Percentiles rank a stretch among this genome's conserved stretches.
These are phyloP conservation scores for Harringtonia aguacate DNA, from an alignment of 2,329 filamentous ascomycete species.

Conservation along the genomic window DNA sequence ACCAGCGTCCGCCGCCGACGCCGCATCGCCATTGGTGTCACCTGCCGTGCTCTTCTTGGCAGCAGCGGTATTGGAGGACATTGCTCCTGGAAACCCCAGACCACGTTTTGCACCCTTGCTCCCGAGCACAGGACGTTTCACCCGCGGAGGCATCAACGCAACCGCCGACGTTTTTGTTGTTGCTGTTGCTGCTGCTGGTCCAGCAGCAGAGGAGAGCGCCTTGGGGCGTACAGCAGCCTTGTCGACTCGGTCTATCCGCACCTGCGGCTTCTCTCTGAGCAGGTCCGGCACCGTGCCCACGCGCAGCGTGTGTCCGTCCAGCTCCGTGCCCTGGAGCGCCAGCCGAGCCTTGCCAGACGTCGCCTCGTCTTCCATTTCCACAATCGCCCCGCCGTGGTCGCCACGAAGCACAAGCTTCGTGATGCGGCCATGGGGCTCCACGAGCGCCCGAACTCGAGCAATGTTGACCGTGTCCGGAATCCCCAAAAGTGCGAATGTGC, in stretches of 20 bases:
- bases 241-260: slow-evolving; percentile 30
- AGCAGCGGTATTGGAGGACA: slow-evolving; percentile 16
- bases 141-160: slow-evolving; percentile 30
- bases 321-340: slow-evolving; percentile 42
- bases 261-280: slow-evolving; percentile 36
- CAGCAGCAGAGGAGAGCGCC: slow-evolving; percentile 19
- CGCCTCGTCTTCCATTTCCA: slow-evolving; percentile 66
- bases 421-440: slow-evolving; percentile 56
- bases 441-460: slow-evolving; percentile 62
- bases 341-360: slow-evolving; percentile 64
- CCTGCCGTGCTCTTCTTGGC: slow-evolving; percentile 1
- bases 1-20: slow-evolving; percentile 6
- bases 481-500: slow-evolving; percentile 69
- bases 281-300: slow-evolving; percentile 45
- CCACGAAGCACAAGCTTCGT: slow-evolving; percentile 71
- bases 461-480: slow-evolving; percentile 91
- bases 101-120: slow-evolving; percentile 28
- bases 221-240: neutral
- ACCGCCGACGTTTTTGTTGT: neutral
- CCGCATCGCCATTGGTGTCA: slow-evolving; percentile 10
- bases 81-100: slow-evolving; percentile 31
- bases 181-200: slow-evolving; percentile 21
- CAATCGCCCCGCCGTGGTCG: slow-evolving; percentile 71
- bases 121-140: slow-evolving; percentile 32
- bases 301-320: slow-evolving; percentile 40